These are phyloP conservation scores for Phoma sp. DNA, from an alignment of 2,329 filamentous ascomycete species.

Conservation along the genomic window DNA sequence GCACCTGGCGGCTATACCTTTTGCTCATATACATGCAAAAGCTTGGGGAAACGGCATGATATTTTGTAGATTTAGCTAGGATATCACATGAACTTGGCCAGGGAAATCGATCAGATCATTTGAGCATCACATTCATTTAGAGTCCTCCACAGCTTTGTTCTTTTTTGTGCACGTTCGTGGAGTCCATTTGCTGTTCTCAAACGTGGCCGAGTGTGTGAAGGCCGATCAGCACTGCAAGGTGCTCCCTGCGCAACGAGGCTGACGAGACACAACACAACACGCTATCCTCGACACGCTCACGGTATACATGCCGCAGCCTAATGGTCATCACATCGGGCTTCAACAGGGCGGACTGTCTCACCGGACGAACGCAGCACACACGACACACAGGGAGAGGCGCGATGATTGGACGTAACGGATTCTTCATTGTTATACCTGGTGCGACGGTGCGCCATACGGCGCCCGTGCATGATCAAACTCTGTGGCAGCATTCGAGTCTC, in stretches of 20 bases:
- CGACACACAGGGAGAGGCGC: neutral
- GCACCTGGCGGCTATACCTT: neutral
- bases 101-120: neutral
- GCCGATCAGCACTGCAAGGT: slow-evolving; percentile 2
- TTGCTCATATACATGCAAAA: slow-evolving; percentile 8
- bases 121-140: neutral
- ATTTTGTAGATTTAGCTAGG: slow-evolving; percentile 14
- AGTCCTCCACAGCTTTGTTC: neutral
- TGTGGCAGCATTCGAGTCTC: neutral
- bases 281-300: slow-evolving; percentile 25
- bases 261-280: neutral
- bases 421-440: slow-evolving; percentile 21
- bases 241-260: neutral
- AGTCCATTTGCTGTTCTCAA: too few species aligned
- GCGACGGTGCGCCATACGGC: slow-evolving; percentile 5
- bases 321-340: neutral
- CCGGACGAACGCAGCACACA: neutral
- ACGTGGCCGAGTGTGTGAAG: too few species aligned
- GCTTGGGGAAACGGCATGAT: slow-evolving; percentile 1
- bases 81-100: neutral
- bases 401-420: slow-evolving; percentile 22
- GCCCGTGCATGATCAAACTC: neutral
- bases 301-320: slow-evolving; percentile 15
- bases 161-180: too few species aligned
- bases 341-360: neutral